Evolutionary conservation across 2,329 filamentous ascomycete genomes (phyloP).

Genomic region (Trichophyton mentagrophytes): DNA sequence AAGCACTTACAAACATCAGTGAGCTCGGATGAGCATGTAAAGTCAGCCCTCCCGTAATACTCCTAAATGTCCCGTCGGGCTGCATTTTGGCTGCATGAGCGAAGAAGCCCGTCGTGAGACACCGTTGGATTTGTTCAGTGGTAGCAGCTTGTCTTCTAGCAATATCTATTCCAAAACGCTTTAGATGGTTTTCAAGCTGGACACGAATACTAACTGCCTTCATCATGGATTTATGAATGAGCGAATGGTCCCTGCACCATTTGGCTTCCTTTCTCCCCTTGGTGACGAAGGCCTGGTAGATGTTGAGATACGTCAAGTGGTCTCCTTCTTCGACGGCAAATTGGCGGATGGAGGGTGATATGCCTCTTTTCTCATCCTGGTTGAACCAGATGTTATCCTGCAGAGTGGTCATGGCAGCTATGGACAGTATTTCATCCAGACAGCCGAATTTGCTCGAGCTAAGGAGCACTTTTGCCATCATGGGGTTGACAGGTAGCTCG

Average conservation of each 20-base stretch:
- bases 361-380: constrained; percentile 59
- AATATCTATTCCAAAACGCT: constrained; percentile 62
- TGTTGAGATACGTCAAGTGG: constrained; percentile 81
- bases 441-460: constrained; percentile 63
- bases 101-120: constrained; percentile 82
- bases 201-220: constrained; percentile 74
- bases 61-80: constrained; percentile 76
- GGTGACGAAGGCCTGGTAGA: constrained; percentile 79
- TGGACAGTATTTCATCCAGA: constrained; percentile 72
- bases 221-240: constrained; percentile 76
- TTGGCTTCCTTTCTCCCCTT: constrained; percentile 69
- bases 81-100: constrained; percentile 90
- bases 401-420: constrained; percentile 85
- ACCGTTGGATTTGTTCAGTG: constrained; percentile 66
- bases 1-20: constrained; percentile 60
- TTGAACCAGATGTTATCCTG: constrained; percentile 69
- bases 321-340: constrained; percentile 92
- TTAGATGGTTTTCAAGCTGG: constrained; percentile 75
- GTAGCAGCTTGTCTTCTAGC: constrained; percentile 29
- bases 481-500: constrained; percentile 82
- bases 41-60: constrained; percentile 64
- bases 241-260: constrained; percentile 75
- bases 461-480: constrained; percentile 84
- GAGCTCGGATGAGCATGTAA: constrained; percentile 84
- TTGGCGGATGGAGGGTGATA: constrained; percentile 61